Conservation (phyloP, 306 rosid genomes). For the cucumber (Cucumis sativus) region DNA sequence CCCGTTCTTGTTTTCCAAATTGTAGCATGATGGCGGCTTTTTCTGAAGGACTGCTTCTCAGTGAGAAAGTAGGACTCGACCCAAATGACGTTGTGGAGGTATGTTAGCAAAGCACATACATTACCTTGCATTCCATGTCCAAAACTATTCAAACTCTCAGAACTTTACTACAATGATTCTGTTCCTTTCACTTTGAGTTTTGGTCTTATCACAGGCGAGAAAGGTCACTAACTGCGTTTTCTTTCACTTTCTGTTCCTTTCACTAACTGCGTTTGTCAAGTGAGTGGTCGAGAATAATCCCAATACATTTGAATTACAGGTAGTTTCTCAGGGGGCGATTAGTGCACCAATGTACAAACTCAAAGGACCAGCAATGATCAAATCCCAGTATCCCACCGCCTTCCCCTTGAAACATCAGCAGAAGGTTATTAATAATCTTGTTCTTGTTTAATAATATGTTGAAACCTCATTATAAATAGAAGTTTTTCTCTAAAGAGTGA, state of each 20-base stretch:
- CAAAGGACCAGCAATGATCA: conserved; percentile 90
- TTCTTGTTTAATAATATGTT: background rate
- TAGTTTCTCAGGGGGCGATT: conserved; percentile 92
- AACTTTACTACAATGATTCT: background rate
- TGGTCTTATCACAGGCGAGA: background rate
- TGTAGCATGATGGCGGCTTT: conserved; percentile 96
- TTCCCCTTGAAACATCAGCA: conserved; percentile 96
- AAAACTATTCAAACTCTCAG: background rate
- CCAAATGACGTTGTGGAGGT: conserved; percentile 80
- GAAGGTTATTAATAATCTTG: conserved; percentile 47
- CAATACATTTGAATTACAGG: conserved; percentile 32
- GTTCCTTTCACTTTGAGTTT: background rate
- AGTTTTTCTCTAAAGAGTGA: background rate
- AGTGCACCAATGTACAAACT: conserved; percentile 78
- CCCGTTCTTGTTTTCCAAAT: conserved; percentile 8
- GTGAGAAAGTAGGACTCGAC: conserved; percentile 80
- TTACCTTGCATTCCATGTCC: background rate
- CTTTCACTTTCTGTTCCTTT: background rate
- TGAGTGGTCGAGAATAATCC: background rate
- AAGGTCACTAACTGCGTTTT: background rate
- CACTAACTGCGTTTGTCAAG: background rate
- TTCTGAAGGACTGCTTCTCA: conserved; percentile 87
- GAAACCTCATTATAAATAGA: background rate
- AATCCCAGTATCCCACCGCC: conserved; percentile 71
- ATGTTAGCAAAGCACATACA: conserved; percentile 3